These are phyloP conservation scores for Saccharomycopsis crataegensis DNA, from an alignment of 1,139 yeast genomes.

Conservation along the genomic window DNA sequence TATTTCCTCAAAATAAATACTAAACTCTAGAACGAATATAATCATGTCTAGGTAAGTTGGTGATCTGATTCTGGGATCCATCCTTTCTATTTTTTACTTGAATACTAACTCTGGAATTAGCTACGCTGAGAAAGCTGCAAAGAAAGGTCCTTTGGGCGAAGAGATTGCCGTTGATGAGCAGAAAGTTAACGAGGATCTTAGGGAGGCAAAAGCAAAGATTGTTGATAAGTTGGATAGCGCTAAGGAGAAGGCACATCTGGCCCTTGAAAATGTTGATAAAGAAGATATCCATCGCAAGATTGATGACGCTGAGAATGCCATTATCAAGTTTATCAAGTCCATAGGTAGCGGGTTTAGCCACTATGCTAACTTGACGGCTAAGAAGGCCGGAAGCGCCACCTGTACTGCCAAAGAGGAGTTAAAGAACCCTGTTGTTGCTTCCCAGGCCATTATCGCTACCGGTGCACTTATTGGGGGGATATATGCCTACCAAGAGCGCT, in stretches of 20 bases:
- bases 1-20: too few relatives aligned
- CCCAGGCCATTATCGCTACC: conserved; percentile 46
- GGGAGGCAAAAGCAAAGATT: conserved; percentile 5
- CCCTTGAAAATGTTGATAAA: conserved; percentile 7
- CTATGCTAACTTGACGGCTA: conserved; percentile 21
- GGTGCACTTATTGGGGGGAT: conserved; percentile 40
- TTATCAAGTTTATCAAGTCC: conserved; percentile 23
- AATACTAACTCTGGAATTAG: not conserved
- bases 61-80: too few relatives aligned
- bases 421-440: conserved; percentile 55
- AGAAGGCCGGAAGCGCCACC: conserved; percentile 21
- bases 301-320: conserved; percentile 23
- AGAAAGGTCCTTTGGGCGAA: conserved; percentile 19
- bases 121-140: conserved; percentile 16
- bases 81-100: not conserved
- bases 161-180: conserved; percentile 16
- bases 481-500: conserved; percentile 42
- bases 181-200: conserved; percentile 22
- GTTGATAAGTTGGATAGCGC: conserved; percentile 7
- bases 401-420: conserved; percentile 32
- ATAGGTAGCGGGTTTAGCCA: conserved; percentile 21
- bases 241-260: conserved; percentile 11
- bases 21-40: too few relatives aligned
- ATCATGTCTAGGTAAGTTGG: too few relatives aligned
- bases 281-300: conserved; percentile 11